Base-by-base conservation (phyloP, 176 grass and related monocot species). In the Puccinellia tenuiflora region DNA sequence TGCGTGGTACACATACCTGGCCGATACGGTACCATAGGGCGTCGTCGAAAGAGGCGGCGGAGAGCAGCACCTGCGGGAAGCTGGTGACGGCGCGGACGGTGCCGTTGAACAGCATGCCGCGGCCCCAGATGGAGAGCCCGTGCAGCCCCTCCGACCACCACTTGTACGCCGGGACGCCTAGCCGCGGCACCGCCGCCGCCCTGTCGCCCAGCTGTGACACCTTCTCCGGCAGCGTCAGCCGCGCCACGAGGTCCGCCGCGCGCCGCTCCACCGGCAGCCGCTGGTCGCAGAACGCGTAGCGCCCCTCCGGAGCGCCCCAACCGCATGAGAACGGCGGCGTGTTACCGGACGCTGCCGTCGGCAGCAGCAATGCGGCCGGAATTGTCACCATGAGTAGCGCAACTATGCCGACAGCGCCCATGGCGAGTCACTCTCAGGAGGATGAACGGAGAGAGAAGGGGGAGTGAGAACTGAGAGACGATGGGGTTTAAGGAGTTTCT, bases 11-110 rank as follows among this genome's bases (percentile, higher is more conserved):
- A n/a, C n/a, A 34, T 37, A 68, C 66, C 66, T 47, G 40, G 40
- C 68, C 68, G 40, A 18, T 72, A 4, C 42, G 43, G 68, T 29
- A 72, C 68, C 68, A 72, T 1, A 72, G 14, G 40, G 0, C 43
- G 2, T 47, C 68, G 24, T 72, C 40, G 68, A 72, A 72, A 14
- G 68, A 72, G 40, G 68, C 68, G 68, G 68, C 14, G 40, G 68
- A 47, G 68, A 72, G 68, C 24, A 72, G 68, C 68, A 72, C 68
- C 68, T 72, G 68, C 14, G 68, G 68, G 68, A 72, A 72, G 68
- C 40, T 72, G 40, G 40, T 47, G 1, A 72, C 68, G 7, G 40
- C 16, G 14, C 24, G 62, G 62, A 72, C 40, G 68, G 24, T 46
- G 69, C 69, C 69, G 24, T 29, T 73, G 42, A 73, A 73, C 3